phyloP scores from a whole-genome alignment of 345 rosid species.

The Gossypium arboreum region DNA sequence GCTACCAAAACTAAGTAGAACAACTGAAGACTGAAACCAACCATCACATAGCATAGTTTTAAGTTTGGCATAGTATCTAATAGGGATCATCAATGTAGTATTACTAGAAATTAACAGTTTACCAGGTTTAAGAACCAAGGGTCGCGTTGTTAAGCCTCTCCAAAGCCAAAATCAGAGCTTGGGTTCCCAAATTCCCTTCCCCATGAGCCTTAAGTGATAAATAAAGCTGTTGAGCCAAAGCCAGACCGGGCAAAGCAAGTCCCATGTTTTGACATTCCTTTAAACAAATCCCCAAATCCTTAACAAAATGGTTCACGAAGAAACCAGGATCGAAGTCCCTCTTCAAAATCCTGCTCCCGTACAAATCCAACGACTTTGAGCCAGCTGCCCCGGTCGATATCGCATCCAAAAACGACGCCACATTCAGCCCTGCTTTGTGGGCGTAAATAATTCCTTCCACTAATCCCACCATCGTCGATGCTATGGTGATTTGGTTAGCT shows the following conservation, averaged over 20 bases:
- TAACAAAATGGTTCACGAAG: slow-evolving; percentile 78
- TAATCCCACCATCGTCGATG: slow-evolving; percentile 77
- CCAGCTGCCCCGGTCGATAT: slow-evolving; percentile 74
- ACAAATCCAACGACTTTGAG: slow-evolving; percentile 59
- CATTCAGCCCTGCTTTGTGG: slow-evolving; percentile 72
- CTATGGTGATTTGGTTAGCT: slow-evolving; percentile 75
- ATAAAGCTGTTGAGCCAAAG: slow-evolving; percentile 86
- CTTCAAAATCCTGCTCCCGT: slow-evolving; percentile 62
- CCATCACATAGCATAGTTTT: neutral
- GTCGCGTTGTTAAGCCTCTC: slow-evolving; percentile 78
- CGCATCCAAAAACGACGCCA: slow-evolving; percentile 56
- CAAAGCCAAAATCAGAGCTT: slow-evolving; percentile 72
- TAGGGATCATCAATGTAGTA: neutral
- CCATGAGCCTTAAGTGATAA: slow-evolving; percentile 88
- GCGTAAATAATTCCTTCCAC: slow-evolving; percentile 86
- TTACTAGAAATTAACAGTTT: neutral
- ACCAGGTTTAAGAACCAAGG: slow-evolving; percentile 23
- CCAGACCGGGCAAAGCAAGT: slow-evolving; percentile 77
- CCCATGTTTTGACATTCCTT: slow-evolving; percentile 83
- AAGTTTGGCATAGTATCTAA: neutral
- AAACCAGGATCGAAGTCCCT: slow-evolving; percentile 88
- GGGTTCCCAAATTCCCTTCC: slow-evolving; percentile 77
- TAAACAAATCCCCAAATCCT: slow-evolving; percentile 89
- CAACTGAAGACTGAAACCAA: neutral
- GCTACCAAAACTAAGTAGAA: too few relatives aligned